These are phyloP conservation scores for Endoconidiophora laricicola DNA, from an alignment of 2,329 filamentous ascomycete species.

Conservation along the genomic window DNA sequence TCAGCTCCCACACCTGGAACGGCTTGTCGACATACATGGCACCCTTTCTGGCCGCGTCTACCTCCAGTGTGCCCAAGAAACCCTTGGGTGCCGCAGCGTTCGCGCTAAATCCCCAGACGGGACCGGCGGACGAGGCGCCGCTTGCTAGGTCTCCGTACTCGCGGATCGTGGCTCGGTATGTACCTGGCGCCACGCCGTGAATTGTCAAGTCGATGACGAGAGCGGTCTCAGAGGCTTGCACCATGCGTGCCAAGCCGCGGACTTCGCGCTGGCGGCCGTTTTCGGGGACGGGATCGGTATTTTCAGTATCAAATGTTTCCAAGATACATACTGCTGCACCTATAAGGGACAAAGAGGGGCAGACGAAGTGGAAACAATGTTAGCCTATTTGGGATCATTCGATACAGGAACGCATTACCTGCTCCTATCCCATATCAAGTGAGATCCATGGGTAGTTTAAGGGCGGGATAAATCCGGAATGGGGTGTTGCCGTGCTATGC, in stretches of 20 bases:
- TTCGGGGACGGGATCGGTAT: conserved; percentile 26
- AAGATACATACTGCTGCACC: conserved; percentile 88
- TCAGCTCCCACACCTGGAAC: conserved; percentile 88
- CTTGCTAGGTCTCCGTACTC: conserved; percentile 74
- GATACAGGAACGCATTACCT: no score
- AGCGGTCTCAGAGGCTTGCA: conserved; percentile 63
- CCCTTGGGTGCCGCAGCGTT: conserved; percentile 24
- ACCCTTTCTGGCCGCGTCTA: conserved; percentile 60
- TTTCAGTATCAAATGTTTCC: conserved; percentile 57
- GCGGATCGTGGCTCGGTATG: conserved; percentile 69
- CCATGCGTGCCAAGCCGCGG: conserved; percentile 78
- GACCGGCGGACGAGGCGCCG: conserved; percentile 68
- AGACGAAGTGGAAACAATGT: background rate
- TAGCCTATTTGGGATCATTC: background rate
- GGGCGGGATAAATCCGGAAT: no score
- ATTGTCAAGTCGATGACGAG: conserved; percentile 82
- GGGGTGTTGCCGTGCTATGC: no score
- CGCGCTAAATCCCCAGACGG: conserved; percentile 45
- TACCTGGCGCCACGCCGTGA: conserved; percentile 63
- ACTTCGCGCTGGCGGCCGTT: conserved; percentile 40
- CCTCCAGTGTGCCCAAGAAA: conserved; percentile 56
- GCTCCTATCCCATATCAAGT: no score
- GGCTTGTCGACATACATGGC: conserved; percentile 65
- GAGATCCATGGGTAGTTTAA: no score
- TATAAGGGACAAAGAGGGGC: conserved; percentile 16